Evolutionary conservation across 164 flowering plant genomes (phyloP).

Genomic region (Taxillus chinensis): DNA sequence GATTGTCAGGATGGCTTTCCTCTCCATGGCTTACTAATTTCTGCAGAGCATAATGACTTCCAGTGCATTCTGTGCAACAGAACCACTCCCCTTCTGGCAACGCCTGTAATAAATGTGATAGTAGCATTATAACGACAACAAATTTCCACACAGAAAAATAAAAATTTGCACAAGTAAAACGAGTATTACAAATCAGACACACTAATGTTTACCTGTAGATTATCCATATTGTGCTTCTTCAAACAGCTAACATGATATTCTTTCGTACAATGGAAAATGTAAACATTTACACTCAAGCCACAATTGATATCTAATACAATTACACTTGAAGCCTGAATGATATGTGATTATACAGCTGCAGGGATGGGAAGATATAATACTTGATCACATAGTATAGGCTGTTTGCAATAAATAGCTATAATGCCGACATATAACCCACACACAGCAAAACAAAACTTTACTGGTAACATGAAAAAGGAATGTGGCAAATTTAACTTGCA

Average conservation of each 20-base stretch:
- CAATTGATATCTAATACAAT: no score
- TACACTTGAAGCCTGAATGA: no score
- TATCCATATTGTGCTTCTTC: slow-evolving; percentile 50
- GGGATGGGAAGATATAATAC: slow-evolving; percentile 18
- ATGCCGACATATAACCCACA: no score
- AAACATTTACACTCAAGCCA: neutral
- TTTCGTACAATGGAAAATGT: slow-evolving; percentile 63
- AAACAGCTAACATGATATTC: slow-evolving; percentile 89
- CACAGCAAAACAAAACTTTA: no score
- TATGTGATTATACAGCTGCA: no score
- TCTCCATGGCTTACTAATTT: slow-evolving; percentile 36
- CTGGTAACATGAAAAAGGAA: no score
- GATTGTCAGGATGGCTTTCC: slow-evolving; percentile 42
- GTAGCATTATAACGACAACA: neutral
- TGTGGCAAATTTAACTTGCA: neutral
- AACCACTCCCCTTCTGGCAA: slow-evolving; percentile 86
- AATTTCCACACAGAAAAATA: no score
- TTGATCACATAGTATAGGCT: slow-evolving; percentile 73
- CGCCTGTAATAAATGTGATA: slow-evolving; percentile 39
- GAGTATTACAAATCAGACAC: neutral
- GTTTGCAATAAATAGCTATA: no score
- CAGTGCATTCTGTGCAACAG: slow-evolving; percentile 52
- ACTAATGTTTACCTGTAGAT: slow-evolving; percentile 43
- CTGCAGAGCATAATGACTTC: slow-evolving; percentile 41
- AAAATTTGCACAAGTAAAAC: no score